phyloP scores from a whole-genome alignment of 768 basidiomycete genomes.

The Pluteus cervinus region DNA sequence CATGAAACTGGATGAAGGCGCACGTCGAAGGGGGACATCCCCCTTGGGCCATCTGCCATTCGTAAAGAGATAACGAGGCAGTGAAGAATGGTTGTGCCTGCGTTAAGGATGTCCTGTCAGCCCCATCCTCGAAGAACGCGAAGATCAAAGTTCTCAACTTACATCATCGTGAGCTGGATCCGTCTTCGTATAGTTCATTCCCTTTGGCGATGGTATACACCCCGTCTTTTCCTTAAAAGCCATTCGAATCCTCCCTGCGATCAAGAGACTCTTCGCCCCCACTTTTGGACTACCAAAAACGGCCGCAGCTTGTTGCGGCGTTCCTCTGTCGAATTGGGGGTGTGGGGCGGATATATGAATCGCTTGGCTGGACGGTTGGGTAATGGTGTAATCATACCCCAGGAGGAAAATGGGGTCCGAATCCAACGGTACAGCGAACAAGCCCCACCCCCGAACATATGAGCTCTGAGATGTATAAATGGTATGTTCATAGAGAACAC shows the following conservation, averaged over 20 bases:
- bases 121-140: too few species aligned
- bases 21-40: conserved; percentile 35
- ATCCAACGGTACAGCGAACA: conserved; percentile 2
- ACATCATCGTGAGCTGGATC: conserved; percentile 44
- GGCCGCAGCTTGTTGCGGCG: conserved; percentile 32
- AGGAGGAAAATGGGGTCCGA: neutral
- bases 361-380: too few species aligned
- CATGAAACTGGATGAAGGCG: conserved; percentile 43
- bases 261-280: conserved; percentile 34
- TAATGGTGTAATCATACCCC: too few species aligned
- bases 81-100: conserved; percentile 41
- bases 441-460: conserved; percentile 5
- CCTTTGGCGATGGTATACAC: conserved; percentile 22
- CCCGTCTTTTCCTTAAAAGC: conserved; percentile 25
- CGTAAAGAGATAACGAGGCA: conserved; percentile 28
- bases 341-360: conserved; percentile 42
- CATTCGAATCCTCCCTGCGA: conserved; percentile 31
- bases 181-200: conserved; percentile 31
- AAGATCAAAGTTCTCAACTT: conserved; percentile 8
- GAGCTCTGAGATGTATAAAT: neutral
- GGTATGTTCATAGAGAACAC: conserved; percentile 5
- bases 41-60: conserved; percentile 31
- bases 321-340: conserved; percentile 31
- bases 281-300: conserved; percentile 32
- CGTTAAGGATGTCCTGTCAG: too few species aligned